These are phyloP conservation scores for Zasmidium angulare DNA, from an alignment of 2,329 filamentous ascomycete species.

Conservation along the genomic window DNA sequence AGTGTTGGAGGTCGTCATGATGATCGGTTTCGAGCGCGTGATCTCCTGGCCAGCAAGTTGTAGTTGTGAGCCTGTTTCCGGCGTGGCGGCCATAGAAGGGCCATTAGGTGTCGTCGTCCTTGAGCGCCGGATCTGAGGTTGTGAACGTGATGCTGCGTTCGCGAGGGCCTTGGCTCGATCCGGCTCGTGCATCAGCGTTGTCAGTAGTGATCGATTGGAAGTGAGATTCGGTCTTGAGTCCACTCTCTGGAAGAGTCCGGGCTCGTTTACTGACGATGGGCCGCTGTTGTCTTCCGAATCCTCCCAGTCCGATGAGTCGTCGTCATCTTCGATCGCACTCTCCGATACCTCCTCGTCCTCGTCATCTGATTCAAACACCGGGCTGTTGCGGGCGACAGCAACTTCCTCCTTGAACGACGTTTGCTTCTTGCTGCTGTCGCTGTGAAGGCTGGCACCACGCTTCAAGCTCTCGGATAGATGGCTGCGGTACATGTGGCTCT, in stretches of 20 bases:
- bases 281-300: slow-evolving; percentile 70
- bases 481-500: slow-evolving; percentile 60
- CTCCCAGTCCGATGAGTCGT: slow-evolving; percentile 54
- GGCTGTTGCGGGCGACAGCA: slow-evolving; percentile 59
- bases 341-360: slow-evolving; percentile 66
- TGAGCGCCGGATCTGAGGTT: slow-evolving; percentile 57
- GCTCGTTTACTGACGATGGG: slow-evolving; percentile 72
- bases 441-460: slow-evolving; percentile 42
- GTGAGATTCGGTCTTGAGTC: slow-evolving; percentile 83
- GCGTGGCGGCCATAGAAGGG: slow-evolving; percentile 62
- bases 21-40: slow-evolving; percentile 76
- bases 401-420: slow-evolving; percentile 80
- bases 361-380: slow-evolving; percentile 61
- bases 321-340: slow-evolving; percentile 69
- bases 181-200: slow-evolving; percentile 80
- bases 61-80: slow-evolving; percentile 38
- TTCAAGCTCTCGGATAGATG: slow-evolving; percentile 56
- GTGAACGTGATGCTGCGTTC: slow-evolving; percentile 60
- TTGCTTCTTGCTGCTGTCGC: slow-evolving; percentile 63
- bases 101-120: slow-evolving; percentile 69
- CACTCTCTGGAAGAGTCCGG: slow-evolving; percentile 81
- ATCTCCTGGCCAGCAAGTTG: slow-evolving; percentile 31
- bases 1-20: slow-evolving; percentile 65
- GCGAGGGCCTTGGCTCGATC: slow-evolving; percentile 70
- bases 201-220: slow-evolving; percentile 84